Conservation (phyloP, 2,329 filamentous ascomycete genomes). For the Thelonectria rubi region DNA sequence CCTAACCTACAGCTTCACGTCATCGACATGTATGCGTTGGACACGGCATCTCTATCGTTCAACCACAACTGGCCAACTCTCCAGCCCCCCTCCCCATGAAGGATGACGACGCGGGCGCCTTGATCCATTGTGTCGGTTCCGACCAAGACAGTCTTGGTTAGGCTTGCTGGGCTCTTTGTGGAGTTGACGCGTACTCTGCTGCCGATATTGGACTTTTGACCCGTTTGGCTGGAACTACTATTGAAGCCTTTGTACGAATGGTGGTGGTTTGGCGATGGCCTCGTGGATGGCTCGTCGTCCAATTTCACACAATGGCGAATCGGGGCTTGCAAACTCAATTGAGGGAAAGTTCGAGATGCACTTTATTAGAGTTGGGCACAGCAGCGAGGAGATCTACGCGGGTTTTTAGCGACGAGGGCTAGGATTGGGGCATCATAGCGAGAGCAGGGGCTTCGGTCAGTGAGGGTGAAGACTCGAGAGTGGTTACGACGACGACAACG, state of each 20-base stretch:
- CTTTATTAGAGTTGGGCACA: neutral
- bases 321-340: neutral
- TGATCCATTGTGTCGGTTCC: too few species aligned
- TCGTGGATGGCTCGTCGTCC: neutral
- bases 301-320: neutral
- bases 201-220: neutral
- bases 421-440: neutral
- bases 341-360: neutral
- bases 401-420: neutral
- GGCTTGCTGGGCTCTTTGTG: neutral
- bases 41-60: too few species aligned
- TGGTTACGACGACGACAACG: constrained; percentile 7
- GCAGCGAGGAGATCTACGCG: neutral
- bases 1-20: too few species aligned
- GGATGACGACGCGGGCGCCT: too few species aligned
- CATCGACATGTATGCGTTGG: too few species aligned
- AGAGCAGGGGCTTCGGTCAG: neutral
- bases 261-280: neutral
- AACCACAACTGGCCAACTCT: too few species aligned
- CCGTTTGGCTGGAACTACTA: neutral
- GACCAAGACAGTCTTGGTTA: neutral
- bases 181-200: constrained; percentile 12
- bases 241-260: neutral
- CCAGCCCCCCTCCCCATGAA: too few species aligned
- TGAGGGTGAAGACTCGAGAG: too few species aligned